These are phyloP conservation scores for Scleroderma bovista DNA, from an alignment of 768 basidiomycete genomes.

Conservation along the genomic window DNA sequence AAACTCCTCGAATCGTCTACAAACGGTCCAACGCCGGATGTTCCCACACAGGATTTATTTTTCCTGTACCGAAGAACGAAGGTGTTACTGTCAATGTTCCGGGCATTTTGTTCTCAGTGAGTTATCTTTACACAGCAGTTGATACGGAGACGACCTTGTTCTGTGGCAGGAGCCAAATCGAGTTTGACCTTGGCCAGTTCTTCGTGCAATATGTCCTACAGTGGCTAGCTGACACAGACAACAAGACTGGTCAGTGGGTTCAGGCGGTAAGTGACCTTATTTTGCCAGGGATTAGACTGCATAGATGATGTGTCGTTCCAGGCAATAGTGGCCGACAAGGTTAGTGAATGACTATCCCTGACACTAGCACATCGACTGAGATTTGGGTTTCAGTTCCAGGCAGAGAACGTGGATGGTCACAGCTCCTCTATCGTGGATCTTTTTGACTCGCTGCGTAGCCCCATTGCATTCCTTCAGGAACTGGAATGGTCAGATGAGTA, in stretches of 20 bases:
- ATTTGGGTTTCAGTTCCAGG: conserved; percentile 53
- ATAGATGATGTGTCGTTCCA: conserved; percentile 23
- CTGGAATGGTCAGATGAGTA: conserved; percentile 91
- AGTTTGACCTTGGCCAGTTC: conserved; percentile 68
- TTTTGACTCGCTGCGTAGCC: conserved; percentile 89
- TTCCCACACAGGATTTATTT: conserved; percentile 88
- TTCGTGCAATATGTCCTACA: conserved; percentile 86
- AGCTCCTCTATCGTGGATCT: conserved; percentile 98
- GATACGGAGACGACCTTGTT: conserved; percentile 1
- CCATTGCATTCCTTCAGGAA: conserved; percentile 82
- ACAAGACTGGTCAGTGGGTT: conserved; percentile 92
- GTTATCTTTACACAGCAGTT: conserved; percentile 20
- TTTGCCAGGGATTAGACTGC: neutral
- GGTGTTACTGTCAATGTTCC: conserved; percentile 71
- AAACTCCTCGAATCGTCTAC: conserved; percentile 75
- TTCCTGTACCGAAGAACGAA: conserved; percentile 76
- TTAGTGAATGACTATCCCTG: conserved; percentile 23
- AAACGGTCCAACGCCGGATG: conserved; percentile 82
- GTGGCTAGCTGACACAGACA: conserved; percentile 87
- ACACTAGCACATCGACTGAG: conserved; percentile 4
- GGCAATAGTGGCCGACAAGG: conserved; percentile 83
- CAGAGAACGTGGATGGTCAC: conserved; percentile 74
- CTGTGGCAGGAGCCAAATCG: conserved; percentile 42
- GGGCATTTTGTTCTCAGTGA: conserved; percentile 76
- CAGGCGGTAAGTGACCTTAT: conserved; percentile 57